Evolutionary conservation across 768 basidiomycete genomes (phyloP), one percentile per base, ranked within the genome.

Genomic region (Pleurotus djamor): DNA sequence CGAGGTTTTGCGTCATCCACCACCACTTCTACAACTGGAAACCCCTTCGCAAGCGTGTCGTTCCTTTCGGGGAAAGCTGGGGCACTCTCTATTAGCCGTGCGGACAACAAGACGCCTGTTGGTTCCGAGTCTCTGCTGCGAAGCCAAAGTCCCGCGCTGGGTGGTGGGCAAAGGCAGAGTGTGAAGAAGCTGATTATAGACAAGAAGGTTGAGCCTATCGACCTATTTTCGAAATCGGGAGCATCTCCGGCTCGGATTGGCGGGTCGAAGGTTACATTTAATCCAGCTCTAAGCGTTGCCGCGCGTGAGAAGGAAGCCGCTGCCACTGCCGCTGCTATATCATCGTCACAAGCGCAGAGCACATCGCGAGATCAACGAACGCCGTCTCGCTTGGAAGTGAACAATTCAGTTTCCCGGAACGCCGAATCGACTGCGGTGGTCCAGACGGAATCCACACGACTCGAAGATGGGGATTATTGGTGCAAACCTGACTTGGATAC

Each of bases 131-230:
- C 80, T 0, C 84, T 91, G 65, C 60, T 88, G 59, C 81, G 81
- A 33, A 83, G 83, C 58, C 74, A 82, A 8, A 87, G 84, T 62
- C 86, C 88, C 1, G 77, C 85, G 4, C 71, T 92, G 51, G 90
- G 91, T 5, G 88, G 83, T 65, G 90, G 84, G 45, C 79, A 74
- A 60, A 79, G 88, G 57, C 85, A 89, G 59, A 96, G 93, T 68
- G 92, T 96, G 59, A 98, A 98, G 79, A 96, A 96, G 69, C 81
- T 98, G 59, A 87, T 94, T 38, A 70, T 97, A 61, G 91, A 94
- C 68, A 94, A 91, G 73, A 93, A 88, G 68, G 77, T 92, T 13
- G 89, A 91, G 54, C 81, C 91, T 32, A 74, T 83, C 28, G 89
- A 93, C 61, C 66, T 93, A 54, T 88, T 92, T 66, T 70, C 69